Conservation (phyloP, 768 basidiomycete species). For the Boletellus ananas region DNA sequence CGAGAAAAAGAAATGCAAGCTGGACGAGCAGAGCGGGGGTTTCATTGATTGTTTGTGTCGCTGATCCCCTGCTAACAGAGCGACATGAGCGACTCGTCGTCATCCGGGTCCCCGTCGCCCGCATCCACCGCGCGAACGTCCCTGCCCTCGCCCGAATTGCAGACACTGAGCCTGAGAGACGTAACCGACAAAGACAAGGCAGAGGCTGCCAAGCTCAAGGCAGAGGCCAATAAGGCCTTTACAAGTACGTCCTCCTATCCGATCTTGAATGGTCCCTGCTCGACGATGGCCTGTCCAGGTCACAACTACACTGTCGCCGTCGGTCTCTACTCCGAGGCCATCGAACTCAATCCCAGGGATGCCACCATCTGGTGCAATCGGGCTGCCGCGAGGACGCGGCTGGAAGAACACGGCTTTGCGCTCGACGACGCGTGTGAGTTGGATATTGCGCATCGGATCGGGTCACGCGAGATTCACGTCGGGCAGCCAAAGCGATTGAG, state of each 20-base stretch:
- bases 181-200: constrained; percentile 70
- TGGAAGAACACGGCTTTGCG: constrained; percentile 94
- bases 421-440: constrained; percentile 79
- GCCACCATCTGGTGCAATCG: constrained; percentile 93
- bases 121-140: constrained; percentile 54
- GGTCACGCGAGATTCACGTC: constrained; percentile 16
- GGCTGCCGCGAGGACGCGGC: constrained; percentile 86
- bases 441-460: not conserved
- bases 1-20: no score
- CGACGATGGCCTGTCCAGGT: constrained; percentile 32
- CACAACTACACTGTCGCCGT: constrained; percentile 79
- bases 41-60: not conserved
- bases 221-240: constrained; percentile 87
- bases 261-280: not conserved
- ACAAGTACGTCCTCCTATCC: constrained; percentile 38
- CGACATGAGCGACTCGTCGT: constrained; percentile 24
- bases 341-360: constrained; percentile 84
- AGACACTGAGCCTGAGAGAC: constrained; percentile 47
- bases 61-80: not conserved
- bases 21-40: not conserved
- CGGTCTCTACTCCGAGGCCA: constrained; percentile 76
- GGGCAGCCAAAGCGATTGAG: constrained; percentile 74
- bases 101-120: constrained; percentile 38
- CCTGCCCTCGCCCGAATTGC: constrained; percentile 55
- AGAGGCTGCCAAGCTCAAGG: constrained; percentile 71